phyloP scores from a whole-genome alignment of 306 rosid genomes.

The Betula pendula region DNA sequence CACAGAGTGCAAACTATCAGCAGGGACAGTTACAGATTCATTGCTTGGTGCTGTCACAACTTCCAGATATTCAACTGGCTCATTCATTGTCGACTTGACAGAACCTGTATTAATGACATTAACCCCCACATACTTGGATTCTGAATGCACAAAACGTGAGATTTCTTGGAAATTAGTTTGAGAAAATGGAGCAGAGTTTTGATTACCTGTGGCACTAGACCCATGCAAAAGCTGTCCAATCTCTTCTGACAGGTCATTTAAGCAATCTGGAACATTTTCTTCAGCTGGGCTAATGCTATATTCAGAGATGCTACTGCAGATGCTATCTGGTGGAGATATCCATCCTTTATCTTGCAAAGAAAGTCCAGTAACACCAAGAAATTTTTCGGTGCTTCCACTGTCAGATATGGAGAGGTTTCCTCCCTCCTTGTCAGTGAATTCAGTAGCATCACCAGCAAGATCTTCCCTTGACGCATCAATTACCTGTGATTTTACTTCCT shows the following conservation, averaged over 20 bases:
- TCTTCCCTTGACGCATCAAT: slow-evolving; percentile 60
- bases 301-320: slow-evolving; percentile 69
- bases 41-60: slow-evolving; percentile 37
- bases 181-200: slow-evolving; percentile 39
- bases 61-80: slow-evolving; percentile 37
- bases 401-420: slow-evolving; percentile 57
- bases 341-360: slow-evolving; percentile 80
- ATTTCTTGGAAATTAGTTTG: slow-evolving; percentile 42
- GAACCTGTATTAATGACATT: slow-evolving; percentile 33
- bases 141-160: slow-evolving; percentile 40
- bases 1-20: slow-evolving; percentile 32
- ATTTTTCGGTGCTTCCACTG: slow-evolving; percentile 53
- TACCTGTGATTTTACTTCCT: slow-evolving; percentile 78
- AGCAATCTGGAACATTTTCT: slow-evolving; percentile 64
- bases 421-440: slow-evolving; percentile 63
- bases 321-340: slow-evolving; percentile 90
- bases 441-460: slow-evolving; percentile 58
- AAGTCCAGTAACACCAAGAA: slow-evolving; percentile 47
- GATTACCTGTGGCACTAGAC: slow-evolving; percentile 30
- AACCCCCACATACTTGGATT: slow-evolving; percentile 38
- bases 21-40: slow-evolving; percentile 41
- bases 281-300: slow-evolving; percentile 54
- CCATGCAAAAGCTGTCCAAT: slow-evolving; percentile 49
- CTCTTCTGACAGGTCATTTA: slow-evolving; percentile 53
- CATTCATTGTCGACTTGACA: slow-evolving; percentile 39